Evolutionary conservation across 176 grass and related monocot genomes (phyloP).

Genomic region (Triticum aestivum): DNA sequence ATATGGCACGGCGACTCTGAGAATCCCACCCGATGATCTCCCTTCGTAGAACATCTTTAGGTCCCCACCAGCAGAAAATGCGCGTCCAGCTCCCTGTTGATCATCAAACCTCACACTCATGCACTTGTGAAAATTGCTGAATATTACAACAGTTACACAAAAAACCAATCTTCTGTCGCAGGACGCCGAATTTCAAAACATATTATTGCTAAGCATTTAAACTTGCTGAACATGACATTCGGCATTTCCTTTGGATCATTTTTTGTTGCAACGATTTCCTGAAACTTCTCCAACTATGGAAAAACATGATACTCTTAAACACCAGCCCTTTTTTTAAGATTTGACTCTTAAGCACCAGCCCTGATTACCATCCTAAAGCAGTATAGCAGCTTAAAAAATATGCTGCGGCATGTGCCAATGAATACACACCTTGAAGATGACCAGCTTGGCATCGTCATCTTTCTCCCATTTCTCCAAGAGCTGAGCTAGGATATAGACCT

Average conservation of each 20-base stretch:
- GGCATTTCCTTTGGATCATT: neutral
- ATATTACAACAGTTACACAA: neutral
- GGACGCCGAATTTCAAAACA: neutral
- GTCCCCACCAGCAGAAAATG: conserved; percentile 95
- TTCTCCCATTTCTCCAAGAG: conserved; percentile 94
- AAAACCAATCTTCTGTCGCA: neutral
- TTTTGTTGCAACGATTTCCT: neutral
- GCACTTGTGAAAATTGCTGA: neutral
- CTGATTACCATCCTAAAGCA: neutral
- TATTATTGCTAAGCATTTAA: neutral
- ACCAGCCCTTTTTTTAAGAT: neutral
- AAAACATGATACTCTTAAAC: neutral
- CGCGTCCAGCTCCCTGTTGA: conserved; percentile 70
- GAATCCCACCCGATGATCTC: conserved; percentile 63
- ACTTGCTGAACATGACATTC: neutral
- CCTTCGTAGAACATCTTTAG: conserved; percentile 99
- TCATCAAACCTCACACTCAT: conserved; percentile 19
- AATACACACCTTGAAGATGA: conserved; percentile 69
- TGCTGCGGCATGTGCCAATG: neutral
- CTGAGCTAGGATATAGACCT: conserved; percentile 74
- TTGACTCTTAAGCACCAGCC: neutral
- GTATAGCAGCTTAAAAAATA: neutral
- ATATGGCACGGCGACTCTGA: neutral
- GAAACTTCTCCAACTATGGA: neutral
- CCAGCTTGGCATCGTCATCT: conserved; percentile 72